Conservation (phyloP, 2,329 filamentous ascomycete species). For the Verticillium nonalfalfae region DNA sequence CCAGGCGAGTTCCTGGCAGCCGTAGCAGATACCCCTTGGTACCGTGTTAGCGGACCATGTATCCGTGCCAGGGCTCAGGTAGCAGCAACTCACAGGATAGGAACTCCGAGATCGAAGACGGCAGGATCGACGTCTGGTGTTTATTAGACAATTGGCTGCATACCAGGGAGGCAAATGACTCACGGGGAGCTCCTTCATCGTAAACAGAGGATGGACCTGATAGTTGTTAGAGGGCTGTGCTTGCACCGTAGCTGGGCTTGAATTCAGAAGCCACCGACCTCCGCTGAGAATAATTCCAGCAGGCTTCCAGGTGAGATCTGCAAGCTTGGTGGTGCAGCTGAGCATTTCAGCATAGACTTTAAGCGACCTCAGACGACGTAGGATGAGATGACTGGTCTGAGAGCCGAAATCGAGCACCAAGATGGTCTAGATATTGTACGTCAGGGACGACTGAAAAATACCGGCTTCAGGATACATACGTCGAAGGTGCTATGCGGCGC, state of each 20-base stretch:
- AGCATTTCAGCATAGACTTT: constrained; percentile 85
- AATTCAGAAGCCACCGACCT: constrained; percentile 14
- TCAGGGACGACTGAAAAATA: constrained; percentile 1
- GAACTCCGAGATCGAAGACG: constrained; percentile 68
- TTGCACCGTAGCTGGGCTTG: background rate
- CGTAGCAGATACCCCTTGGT: constrained; percentile 49
- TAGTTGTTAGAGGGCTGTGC: constrained; percentile 4
- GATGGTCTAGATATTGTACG: constrained; percentile 52
- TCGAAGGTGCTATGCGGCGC: constrained; percentile 22
- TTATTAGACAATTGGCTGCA: constrained; percentile 4
- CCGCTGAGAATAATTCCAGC: constrained; percentile 65
- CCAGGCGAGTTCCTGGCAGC: constrained; percentile 58
- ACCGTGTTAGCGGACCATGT: background rate
- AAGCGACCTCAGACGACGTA: constrained; percentile 67
- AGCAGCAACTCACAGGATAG: constrained; percentile 31
- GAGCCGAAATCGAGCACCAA: constrained; percentile 66
- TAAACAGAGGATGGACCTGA: constrained; percentile 66
- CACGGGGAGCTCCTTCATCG: constrained; percentile 59
- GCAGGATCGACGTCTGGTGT: constrained; percentile 64
- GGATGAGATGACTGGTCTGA: constrained; percentile 70
- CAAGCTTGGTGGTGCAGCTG: constrained; percentile 76
- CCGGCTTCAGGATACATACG: constrained; percentile 16
- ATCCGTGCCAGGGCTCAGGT: background rate
- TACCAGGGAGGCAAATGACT: constrained; percentile 10
- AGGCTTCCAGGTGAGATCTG: constrained; percentile 71